A percentile compares a stretch with the other conserved stretches of the same genome.
Conservation (phyloP, 2,329 filamentous ascomycete genomes). For the Aspergillus eucalypticola region DNA sequence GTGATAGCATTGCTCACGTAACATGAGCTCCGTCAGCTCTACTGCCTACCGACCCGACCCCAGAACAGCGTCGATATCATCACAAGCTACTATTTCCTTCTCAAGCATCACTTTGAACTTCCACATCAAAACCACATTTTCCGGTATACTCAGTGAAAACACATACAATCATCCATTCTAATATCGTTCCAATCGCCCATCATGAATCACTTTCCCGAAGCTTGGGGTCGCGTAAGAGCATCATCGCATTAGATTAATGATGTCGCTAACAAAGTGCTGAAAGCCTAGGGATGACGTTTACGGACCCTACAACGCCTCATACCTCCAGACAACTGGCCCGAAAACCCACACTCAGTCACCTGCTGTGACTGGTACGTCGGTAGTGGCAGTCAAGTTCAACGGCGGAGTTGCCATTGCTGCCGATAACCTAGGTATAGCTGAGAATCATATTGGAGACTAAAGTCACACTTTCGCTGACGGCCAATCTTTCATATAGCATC, state of each 20-base stretch:
- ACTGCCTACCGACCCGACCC: conserved; percentile 32
- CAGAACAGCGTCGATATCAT: conserved; percentile 4
- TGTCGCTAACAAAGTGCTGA: conserved; percentile 40
- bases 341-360: conserved; percentile 88
- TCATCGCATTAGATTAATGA: conserved; percentile 10
- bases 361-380: conserved; percentile 94
- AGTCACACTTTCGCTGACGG: neutral
- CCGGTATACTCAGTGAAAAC: neutral
- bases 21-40: conserved; percentile 40
- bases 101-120: conserved; percentile 9
- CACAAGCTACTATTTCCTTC: conserved; percentile 21
- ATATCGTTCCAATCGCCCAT: conserved; percentile 23
- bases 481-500: conserved; percentile 63
- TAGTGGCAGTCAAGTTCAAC: conserved; percentile 92
- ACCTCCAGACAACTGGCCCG: conserved; percentile 69
- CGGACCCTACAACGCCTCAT: conserved; percentile 85
- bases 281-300: conserved; percentile 98
- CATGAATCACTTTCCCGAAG: conserved; percentile 68
- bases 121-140: neutral
- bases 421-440: conserved; percentile 80
- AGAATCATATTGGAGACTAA: conserved; percentile 17
- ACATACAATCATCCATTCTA: conserved; percentile 9
- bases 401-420: conserved; percentile 95
- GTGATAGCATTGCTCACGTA: conserved; percentile 23
- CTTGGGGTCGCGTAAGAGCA: conserved; percentile 61